Evolutionary conservation across 129 eudicot species (phyloP).

Genomic region (Chrysanthemum seticuspe): DNA sequence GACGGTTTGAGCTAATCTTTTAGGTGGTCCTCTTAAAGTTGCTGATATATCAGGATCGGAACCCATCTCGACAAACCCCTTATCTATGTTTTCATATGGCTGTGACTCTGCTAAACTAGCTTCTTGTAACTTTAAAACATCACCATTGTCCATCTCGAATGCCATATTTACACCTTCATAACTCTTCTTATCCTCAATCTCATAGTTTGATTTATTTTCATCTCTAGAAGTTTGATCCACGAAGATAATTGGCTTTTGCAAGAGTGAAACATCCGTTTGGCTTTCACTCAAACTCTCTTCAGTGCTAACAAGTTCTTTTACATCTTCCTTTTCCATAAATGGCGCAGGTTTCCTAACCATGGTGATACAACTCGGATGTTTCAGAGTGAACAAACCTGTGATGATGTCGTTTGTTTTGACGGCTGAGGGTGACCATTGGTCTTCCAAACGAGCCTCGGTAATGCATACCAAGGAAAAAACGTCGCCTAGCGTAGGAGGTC

Average conservation of each 20-base stretch:
- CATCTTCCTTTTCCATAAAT: slow-evolving; percentile 20
- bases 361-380: slow-evolving; percentile 38
- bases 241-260: slow-evolving; percentile 30
- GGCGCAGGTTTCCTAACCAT: slow-evolving; percentile 75
- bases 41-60: slow-evolving; percentile 23
- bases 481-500: no score
- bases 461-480: no score
- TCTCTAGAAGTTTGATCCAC: slow-evolving; percentile 20
- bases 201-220: slow-evolving; percentile 13
- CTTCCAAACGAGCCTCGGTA: no score
- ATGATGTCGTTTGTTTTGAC: no score
- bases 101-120: slow-evolving; percentile 20
- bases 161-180: slow-evolving; percentile 25
- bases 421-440: no score
- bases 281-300: slow-evolving; percentile 16
- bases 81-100: slow-evolving; percentile 16
- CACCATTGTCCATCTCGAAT: slow-evolving; percentile 18
- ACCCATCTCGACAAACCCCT: slow-evolving; percentile 4
- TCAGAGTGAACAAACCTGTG: no score
- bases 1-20: slow-evolving; percentile 61
- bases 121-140: slow-evolving; percentile 19
- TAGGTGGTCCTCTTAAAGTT: slow-evolving; percentile 64
- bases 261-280: slow-evolving; percentile 22
- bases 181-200: slow-evolving; percentile 25
- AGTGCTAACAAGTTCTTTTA: slow-evolving; percentile 22